Conservation (phyloP, 768 basidiomycete species). For the Mycena venus region DNA sequence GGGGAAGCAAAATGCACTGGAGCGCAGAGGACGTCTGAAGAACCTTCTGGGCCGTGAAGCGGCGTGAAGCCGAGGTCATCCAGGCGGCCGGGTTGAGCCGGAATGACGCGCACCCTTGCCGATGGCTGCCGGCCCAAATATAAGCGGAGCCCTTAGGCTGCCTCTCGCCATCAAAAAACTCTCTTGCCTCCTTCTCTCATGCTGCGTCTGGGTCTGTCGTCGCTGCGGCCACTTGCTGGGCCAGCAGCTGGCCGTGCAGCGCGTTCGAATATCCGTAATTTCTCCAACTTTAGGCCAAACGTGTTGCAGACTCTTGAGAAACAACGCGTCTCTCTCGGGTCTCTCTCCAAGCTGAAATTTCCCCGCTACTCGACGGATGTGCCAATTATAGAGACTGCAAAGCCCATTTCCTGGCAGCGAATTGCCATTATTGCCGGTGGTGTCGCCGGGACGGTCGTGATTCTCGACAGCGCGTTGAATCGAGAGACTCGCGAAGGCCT, state of each 20-base stretch:
- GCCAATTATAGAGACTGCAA: conserved; percentile 48
- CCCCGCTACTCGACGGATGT: conserved; percentile 55
- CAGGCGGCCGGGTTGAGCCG: not conserved
- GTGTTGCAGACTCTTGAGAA: conserved; percentile 29
- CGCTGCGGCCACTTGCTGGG: conserved; percentile 29
- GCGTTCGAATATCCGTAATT: conserved; percentile 23
- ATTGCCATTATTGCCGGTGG: conserved; percentile 54
- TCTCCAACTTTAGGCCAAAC: conserved; percentile 32
- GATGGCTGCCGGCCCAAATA: not conserved
- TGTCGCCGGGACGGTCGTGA: conserved; percentile 78
- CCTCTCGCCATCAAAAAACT: not conserved
- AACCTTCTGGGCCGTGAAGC: no score
- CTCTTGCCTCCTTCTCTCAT: conserved; percentile 6
- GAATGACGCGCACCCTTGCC: not conserved
- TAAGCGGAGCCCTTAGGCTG: not conserved
- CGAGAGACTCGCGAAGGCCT: conserved; percentile 83
- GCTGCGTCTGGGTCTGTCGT: conserved; percentile 32
- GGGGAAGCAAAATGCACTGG: no score
- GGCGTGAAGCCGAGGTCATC: no score
- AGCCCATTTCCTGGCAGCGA: conserved; percentile 48
- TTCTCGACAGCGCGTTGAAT: conserved; percentile 77
- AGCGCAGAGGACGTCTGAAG: no score
- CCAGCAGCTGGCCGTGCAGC: conserved; percentile 21
- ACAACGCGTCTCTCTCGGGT: conserved; percentile 12
- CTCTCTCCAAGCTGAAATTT: conserved; percentile 35